Conservation (phyloP, 2,329 filamentous ascomycete genomes). For the Falciphora oryzae region DNA sequence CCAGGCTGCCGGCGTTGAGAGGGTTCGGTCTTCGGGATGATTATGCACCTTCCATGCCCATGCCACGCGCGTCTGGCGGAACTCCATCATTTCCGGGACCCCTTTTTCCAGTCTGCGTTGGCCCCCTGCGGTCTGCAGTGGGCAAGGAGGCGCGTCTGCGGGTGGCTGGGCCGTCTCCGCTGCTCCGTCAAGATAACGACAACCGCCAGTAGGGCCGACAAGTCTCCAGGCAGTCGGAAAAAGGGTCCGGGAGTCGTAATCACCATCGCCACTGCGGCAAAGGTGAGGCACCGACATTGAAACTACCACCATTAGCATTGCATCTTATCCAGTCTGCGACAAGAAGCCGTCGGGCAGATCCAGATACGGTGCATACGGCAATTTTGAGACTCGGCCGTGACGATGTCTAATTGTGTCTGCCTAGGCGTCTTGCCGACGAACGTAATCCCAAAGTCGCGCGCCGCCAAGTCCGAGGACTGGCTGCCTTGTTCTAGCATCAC, state of each 20-base stretch:
- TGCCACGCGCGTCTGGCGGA: neutral
- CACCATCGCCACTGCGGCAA: neutral
- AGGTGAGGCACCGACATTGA: neutral
- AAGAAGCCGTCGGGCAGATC: neutral
- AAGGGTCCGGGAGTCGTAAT: neutral
- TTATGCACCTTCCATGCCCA: neutral
- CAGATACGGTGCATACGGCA: neutral
- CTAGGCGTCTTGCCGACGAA: neutral
- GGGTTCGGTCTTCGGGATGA: neutral
- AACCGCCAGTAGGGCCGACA: neutral
- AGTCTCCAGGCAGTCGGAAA: neutral
- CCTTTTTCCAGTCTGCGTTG: neutral
- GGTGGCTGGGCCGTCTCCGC: neutral
- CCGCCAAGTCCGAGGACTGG: neutral
- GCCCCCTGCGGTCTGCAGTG: neutral
- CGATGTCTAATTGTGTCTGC: neutral
- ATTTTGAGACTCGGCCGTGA: neutral
- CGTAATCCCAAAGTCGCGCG: neutral
- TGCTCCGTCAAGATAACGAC: neutral
- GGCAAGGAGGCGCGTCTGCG: neutral
- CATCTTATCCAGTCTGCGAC: neutral
- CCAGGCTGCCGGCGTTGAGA: neutral
- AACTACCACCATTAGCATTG: neutral
- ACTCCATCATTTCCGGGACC: slow-evolving; percentile 1
- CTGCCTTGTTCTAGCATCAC: neutral